Evolutionary conservation across 768 basidiomycete genomes (phyloP), one percentile per base, ranked within the genome.

Genomic region (Tulasnella sp.): DNA sequence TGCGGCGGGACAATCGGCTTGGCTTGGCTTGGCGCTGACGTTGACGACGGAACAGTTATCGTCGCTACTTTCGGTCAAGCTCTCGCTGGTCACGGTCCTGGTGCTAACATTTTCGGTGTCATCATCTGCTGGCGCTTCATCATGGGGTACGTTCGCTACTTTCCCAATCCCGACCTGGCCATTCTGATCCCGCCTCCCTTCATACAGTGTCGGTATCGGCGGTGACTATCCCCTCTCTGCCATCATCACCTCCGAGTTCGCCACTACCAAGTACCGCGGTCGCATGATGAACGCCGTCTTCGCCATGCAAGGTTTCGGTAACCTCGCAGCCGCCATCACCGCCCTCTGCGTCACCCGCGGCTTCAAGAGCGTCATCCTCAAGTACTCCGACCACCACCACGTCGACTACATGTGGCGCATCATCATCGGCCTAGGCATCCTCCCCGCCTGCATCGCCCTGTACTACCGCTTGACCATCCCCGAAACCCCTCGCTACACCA

Each of bases 261-360:
- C 95, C 1, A 88, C 93, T 0, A 92, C 91, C 24, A 89, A 89
- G 62, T 90, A 88, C 72, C 90, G 95, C 82, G 95, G 95, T 71
- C 88, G 95, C 34, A 90, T 97, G 85, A 96, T 97, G 94, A 92
- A 92, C 0, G 93, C 92, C 9, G 94, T 96, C 0, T 97, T 96
- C 81, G 91, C 95, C 0, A 86, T 88, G 74, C 95, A 97, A 82
- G 95, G 95, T 34, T 97, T 93, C 92, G 95, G 95, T 74, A 91
- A 95, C 85, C 90, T 95, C 81, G 82, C 92, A 92, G 91, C 94
- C 72, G 89, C 91, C 44, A 84, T 96, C 72, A 88, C 96, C 56
- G 90, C 90, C 14, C 83, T 92, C 82, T 87, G 94, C 82, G 85
- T 92, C 76, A 89, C 91, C 36, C 81, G 88, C 71, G 94, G 91